These are phyloP conservation scores for Cryptosporidium sp. DNA, from an alignment of 169 alveolate genomes.

Conservation along the genomic window DNA sequence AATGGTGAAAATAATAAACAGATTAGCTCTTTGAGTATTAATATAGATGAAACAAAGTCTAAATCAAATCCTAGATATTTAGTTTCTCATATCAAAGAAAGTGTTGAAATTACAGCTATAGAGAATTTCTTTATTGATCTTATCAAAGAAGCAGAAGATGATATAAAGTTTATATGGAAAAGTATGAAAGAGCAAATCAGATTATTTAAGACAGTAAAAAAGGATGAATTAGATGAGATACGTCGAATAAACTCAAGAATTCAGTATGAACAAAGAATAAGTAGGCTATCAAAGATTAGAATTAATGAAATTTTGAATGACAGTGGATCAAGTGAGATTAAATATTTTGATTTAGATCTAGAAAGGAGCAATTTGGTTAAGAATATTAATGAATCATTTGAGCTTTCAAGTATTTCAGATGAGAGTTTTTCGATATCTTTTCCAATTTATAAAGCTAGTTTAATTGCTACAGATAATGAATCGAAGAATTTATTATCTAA, in stretches of 20 bases:
- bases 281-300: conserved; percentile 19
- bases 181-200: conserved; percentile 38
- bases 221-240: neutral
- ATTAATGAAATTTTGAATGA: conserved; percentile 35
- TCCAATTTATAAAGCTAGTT: conserved; percentile 49
- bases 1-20: neutral
- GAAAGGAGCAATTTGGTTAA: conserved; percentile 27
- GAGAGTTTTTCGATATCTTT: conserved; percentile 24
- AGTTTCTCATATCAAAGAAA: conserved; percentile 27
- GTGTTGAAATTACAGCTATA: conserved; percentile 24
- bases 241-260: conserved; percentile 20
- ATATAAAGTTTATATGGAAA: conserved; percentile 56
- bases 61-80: conserved; percentile 36
- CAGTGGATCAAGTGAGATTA: neutral
- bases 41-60: neutral
- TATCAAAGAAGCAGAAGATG: conserved; percentile 61
- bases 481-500: conserved; percentile 42
- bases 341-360: conserved; percentile 11
- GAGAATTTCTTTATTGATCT: conserved; percentile 57
- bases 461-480: conserved; percentile 43
- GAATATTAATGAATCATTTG: conserved; percentile 32
- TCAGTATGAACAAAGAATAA: conserved; percentile 38
- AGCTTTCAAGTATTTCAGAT: conserved; percentile 21
- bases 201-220: neutral
- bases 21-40: neutral